Evolutionary conservation across 805 yeast genomes (phyloP).

Genomic region (Jamesozyma lodderae): DNA sequence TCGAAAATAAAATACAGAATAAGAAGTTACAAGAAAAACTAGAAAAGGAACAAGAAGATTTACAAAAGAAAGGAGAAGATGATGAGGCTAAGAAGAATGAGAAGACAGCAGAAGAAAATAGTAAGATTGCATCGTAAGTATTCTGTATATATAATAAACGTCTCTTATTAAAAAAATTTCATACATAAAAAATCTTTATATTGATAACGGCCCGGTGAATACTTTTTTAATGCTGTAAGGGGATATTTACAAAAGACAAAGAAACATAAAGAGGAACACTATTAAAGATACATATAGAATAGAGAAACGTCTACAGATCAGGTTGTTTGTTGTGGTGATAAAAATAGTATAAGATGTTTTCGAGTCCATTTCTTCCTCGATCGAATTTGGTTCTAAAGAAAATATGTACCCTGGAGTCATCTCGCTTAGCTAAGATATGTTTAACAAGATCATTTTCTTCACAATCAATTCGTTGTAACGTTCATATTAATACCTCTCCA

Average conservation of each 20-base stretch:
- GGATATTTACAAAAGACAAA: no score
- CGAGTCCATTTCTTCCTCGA: not conserved
- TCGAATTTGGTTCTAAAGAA: not conserved
- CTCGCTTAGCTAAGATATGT: not conserved
- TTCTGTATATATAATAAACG: no score
- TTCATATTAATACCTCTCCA: constrained; percentile 30
- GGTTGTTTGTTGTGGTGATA: no score
- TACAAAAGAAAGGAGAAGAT: constrained; percentile 4
- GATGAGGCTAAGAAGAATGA: not conserved
- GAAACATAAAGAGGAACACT: no score
- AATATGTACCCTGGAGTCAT: not conserved
- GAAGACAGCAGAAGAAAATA: not conserved
- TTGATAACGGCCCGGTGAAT: no score
- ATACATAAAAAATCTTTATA: no score
- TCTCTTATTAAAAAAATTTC: no score
- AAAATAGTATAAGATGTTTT: no score
- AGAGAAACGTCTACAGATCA: no score
- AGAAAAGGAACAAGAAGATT: constrained; percentile 32
- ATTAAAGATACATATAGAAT: no score
- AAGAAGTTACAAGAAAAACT: constrained; percentile 37
- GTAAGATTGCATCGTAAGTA: not conserved
- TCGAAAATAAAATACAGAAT: constrained; percentile 89
- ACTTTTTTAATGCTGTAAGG: no score
- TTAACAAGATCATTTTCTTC: not conserved
- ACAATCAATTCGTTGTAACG: not conserved